A percentile compares a stretch with the other conserved stretches of the same genome.
phyloP scores from a whole-genome alignment of 192 early-diverging fungal genomes.

The Backusella tarrabulga region DNA sequence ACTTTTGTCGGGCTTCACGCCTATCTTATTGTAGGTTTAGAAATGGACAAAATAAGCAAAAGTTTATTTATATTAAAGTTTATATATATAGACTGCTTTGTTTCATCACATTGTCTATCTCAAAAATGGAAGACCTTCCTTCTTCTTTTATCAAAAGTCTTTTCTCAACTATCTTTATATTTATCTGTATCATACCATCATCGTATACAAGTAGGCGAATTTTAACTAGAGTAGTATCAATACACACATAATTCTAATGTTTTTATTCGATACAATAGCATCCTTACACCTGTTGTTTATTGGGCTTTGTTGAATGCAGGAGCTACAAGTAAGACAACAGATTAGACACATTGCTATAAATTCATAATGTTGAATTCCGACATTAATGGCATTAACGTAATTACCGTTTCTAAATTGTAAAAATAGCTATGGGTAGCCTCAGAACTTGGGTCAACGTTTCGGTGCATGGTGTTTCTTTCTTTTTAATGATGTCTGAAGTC shows the following conservation, averaged over 20 bases:
- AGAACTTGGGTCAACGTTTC: conserved; percentile 19
- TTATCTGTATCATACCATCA: conserved; percentile 28
- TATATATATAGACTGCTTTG: conserved; percentile 12
- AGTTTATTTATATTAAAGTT: neutral
- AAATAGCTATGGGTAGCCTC: neutral
- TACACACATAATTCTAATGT: neutral
- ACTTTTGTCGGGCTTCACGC: conserved; percentile 33
- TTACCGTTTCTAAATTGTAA: neutral
- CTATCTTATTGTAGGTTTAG: conserved; percentile 27
- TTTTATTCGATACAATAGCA: conserved; percentile 11
- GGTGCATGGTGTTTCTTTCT: conserved; percentile 34
- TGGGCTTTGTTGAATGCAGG: conserved; percentile 20
- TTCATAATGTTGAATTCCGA: neutral
- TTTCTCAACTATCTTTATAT: conserved; percentile 36
- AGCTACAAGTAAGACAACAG: neutral
- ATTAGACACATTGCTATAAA: neutral
- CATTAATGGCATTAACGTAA: neutral
- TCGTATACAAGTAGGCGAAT: conserved; percentile 33
- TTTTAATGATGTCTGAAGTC: conserved; percentile 34
- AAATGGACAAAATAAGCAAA: neutral
- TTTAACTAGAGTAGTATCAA: neutral
- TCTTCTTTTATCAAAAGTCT: conserved; percentile 26
- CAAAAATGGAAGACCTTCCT: neutral
- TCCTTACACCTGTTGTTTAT: conserved; percentile 37
- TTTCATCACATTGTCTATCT: conserved; percentile 27